phyloP scores from a whole-genome alignment of 2,329 filamentous ascomycete species.

The Colletotrichum cereale region DNA sequence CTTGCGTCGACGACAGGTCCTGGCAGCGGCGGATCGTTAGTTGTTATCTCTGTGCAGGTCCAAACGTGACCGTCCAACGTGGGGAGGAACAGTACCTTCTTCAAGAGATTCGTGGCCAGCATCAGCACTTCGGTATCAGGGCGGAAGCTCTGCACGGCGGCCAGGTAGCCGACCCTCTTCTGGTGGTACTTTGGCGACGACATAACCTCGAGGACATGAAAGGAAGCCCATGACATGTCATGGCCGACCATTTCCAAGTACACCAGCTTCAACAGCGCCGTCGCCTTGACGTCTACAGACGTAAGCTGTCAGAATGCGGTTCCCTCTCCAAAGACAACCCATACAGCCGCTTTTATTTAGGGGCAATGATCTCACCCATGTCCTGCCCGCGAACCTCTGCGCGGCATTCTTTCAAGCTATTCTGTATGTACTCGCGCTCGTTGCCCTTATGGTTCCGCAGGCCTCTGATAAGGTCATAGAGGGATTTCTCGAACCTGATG shows the following conservation, averaged over 20 bases:
- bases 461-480: slow-evolving; percentile 98
- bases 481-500: slow-evolving; percentile 95
- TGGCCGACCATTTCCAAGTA: slow-evolving; percentile 99
- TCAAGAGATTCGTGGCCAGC: slow-evolving; percentile 95
- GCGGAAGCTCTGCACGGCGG: slow-evolving; percentile 94
- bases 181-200: slow-evolving; percentile 94
- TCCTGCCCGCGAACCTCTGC: slow-evolving; percentile 92
- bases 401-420: slow-evolving; percentile 94
- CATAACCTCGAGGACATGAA: slow-evolving; percentile 99
- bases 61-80: neutral
- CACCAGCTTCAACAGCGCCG: slow-evolving; percentile 92
- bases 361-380: slow-evolving; percentile 73
- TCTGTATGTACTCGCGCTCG: slow-evolving; percentile 95
- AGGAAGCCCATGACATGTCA: slow-evolving; percentile 99
- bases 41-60: neutral
- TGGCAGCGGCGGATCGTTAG: slow-evolving; percentile 47
- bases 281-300: slow-evolving; percentile 87
- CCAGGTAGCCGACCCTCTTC: slow-evolving; percentile 95
- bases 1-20: slow-evolving; percentile 80
- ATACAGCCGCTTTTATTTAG: neutral
- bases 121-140: slow-evolving; percentile 97
- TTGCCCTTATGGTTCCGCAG: slow-evolving; percentile 95
- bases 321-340: neutral
- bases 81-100: slow-evolving; percentile 74
- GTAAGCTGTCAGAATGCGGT: slow-evolving; percentile 36